Evolutionary conservation across 2,329 filamentous ascomycete genomes (phyloP), one percentile per base, ranked within the genome.

Genomic region (Fusarium penzigii): DNA sequence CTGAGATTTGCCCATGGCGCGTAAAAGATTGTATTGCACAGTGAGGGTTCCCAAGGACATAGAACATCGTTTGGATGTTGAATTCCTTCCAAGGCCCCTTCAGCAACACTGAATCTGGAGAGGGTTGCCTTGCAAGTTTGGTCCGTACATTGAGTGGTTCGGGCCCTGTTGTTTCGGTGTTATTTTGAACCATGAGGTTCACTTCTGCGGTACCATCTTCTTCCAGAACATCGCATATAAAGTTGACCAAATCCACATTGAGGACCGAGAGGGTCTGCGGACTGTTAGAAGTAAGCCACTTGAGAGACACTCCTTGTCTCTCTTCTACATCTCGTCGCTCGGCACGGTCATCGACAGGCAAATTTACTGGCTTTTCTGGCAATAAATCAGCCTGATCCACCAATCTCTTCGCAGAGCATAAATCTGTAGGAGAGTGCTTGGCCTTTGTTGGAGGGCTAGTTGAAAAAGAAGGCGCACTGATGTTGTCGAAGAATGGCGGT

Each of bases 21-120:
- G 78, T 79, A 56, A 89, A 88, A 1, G 85, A 87, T 38, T 69
- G 70, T 29, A 86, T 69, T 9, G 84, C 69, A 6, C 78, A 73
- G 13, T 74, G 73, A 1, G 84, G 81, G 44, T 83, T 78, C 58
- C 82, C 84, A 44, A 89, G 73, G 7, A 86, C 79, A 58, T 81
- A 81, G 65, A 87, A 88, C 7, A 88, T 70, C 45, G 81, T 83
- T 62, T 88, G 86, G 56, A 86, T 80, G 32, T 82, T 77, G 60
- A 88, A 88, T 1, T 75, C 64, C 56, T 78, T 81, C 82, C 85
- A 88, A 52, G 82, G 74, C 12, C 71, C 64, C 49, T 55, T 63
- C 2, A 61, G 62, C 2, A 56, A 56, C 13, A 49, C 51, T 12
- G 49, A 43, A 9, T 29, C 17, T 32, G 44, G 42, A 6, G 32